phyloP scores from a whole-genome alignment of 192 early-diverging fungal species.

The Spizellomyces punctatus region DNA sequence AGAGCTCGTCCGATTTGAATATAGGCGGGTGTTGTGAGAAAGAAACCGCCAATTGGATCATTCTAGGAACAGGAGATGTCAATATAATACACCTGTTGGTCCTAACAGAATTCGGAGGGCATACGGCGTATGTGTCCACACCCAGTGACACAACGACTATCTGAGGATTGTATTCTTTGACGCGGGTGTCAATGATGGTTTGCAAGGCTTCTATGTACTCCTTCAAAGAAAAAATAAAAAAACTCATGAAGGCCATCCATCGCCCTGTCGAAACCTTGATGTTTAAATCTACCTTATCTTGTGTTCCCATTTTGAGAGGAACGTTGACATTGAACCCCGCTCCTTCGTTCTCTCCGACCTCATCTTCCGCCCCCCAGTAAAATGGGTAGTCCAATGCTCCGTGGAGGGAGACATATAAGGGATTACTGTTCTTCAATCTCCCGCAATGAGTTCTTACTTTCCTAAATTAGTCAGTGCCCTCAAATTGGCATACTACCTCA shows the following conservation, averaged over 20 bases:
- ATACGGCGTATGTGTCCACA: slow-evolving; percentile 59
- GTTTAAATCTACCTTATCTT: slow-evolving; percentile 38
- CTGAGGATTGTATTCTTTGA: slow-evolving; percentile 55
- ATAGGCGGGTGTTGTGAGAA: too few relatives aligned
- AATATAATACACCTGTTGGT: too few relatives aligned
- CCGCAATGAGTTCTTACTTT: too few relatives aligned
- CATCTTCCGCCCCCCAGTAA: slow-evolving; percentile 58
- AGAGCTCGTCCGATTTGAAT: too few relatives aligned
- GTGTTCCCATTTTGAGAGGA: slow-evolving; percentile 56
- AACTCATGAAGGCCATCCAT: neutral
- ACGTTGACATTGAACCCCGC: slow-evolving; percentile 71
- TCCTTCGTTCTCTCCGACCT: slow-evolving; percentile 62
- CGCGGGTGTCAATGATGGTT: slow-evolving; percentile 43
- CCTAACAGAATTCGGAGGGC: neutral
- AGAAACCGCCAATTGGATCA: too few relatives aligned
- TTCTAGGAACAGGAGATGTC: too few relatives aligned
- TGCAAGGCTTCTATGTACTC: slow-evolving; percentile 55
- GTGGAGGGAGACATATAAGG: slow-evolving; percentile 68
- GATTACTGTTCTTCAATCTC: slow-evolving; percentile 42
- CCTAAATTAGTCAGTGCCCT: too few relatives aligned
- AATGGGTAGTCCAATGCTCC: slow-evolving; percentile 63
- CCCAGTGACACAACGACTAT: slow-evolving; percentile 67
- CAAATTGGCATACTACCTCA: too few relatives aligned
- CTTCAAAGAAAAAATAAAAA: neutral
- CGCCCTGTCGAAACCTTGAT: neutral